Evolutionary conservation across 2,329 filamentous ascomycete genomes (phyloP), one percentile per base, ranked within the genome.

Genomic region (Leptodontidium sp.): DNA sequence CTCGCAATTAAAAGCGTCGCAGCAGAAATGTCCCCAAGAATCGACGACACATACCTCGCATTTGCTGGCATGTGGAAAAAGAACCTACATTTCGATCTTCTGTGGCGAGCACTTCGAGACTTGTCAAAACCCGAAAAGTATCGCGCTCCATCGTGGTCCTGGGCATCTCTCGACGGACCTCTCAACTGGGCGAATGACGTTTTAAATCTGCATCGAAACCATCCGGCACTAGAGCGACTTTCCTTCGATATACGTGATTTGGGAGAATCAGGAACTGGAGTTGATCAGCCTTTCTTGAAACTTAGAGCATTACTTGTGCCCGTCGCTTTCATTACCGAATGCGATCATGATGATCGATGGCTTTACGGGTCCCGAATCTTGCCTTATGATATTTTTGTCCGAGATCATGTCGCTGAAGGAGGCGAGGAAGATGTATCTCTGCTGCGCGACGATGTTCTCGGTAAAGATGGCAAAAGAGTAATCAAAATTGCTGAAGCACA

Each of bases 141-240:
- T 49, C 45, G 66, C 6, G 69, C 69, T 15, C 63, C 66, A 50
- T 65, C 57, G 32, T 70, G 69, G 66, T 70, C 69, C 29, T 70
- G 69, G 69, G 69, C 64, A 9, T 63, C 62, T 5, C 17, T 63
- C 8, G 59, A 67, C 14, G 45, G 32, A 9, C 38, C 26, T 4
- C 15, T 66, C 26, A 24, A 38, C 35, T 66, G 64, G 64, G 32
- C 29, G 12, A 35, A 32, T 8, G 29, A 61, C 12, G 15, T 26
- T 15, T 14, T 12, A 2, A 9, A 21, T 55, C 9, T 53, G 2
- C 55, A 32, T n/a, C 57, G 35, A 21, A 35, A 40, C 4, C 55
- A 61, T 26, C 15, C 53, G 17, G 40, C 45, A 7, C 21, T 61
- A 6, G 24, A 50, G 14, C 17, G 53, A n/a, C 12, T 24, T 2